Evolutionary conservation across 1,284 basidiomycete species (phyloP), one percentile per base, ranked within the genome.

Genomic region (Cystobasidium pallidum): DNA sequence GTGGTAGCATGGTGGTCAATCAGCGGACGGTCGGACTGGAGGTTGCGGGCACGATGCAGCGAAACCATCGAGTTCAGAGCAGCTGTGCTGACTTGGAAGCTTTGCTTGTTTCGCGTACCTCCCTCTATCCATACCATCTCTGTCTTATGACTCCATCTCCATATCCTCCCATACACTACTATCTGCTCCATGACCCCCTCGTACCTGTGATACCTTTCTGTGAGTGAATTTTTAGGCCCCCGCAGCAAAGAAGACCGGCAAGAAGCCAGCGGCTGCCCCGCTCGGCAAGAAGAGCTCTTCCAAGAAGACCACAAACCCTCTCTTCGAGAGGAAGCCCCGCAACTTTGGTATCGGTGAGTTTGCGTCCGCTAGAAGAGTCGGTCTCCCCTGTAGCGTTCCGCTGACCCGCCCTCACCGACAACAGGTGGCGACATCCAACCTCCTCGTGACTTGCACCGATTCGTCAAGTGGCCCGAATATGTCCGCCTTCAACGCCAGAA

Each of bases 391-490:
- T 19, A 19, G 2, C 58, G 55, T 36, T 28, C 26, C 41, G 73
- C 49, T 61, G 75, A 41, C 32, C 6, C n/a, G 13, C 28, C 21
- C 66, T 17, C 1, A 36, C 26, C 11, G 39, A 45, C 10, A 72
- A 2, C 75, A 95, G 94, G 94, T 81, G 92, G 95, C 85, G 92
- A 96, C 84, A 88, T 98, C 80, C 91, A 90, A 80, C 94, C 90
- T 80, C 87, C 87, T 82, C 88, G 87, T 74, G 95, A 99, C 84
- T 84, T 98, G 77, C 96, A 92, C 76, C 92, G 94, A 82, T 98
- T 98, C 85, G 92, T 98, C 84, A 98, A 97, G 85, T 99, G 95
- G 95, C 95, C 95, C 78, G 93, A 95, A 85, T 99, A 99, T 81
- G 89, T 99, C 78, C 92, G 93, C 81, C 90, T 98, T 75, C 95